phyloP scores from a whole-genome alignment of 1,284 basidiomycete species.

The Papiliotrema flavescens region DNA sequence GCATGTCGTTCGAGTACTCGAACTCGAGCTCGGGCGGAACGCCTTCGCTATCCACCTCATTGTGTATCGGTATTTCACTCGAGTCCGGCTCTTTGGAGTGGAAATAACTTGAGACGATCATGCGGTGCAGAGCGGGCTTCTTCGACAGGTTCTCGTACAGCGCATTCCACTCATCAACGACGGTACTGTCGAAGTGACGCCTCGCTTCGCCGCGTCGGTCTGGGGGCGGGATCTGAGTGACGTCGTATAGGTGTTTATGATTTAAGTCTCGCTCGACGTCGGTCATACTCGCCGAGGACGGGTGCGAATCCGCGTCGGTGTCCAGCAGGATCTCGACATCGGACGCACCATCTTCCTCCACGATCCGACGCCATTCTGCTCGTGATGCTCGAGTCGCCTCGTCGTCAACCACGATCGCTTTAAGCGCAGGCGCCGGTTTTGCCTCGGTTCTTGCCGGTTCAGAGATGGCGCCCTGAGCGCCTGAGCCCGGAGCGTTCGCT shows the following conservation, averaged over 20 bases:
- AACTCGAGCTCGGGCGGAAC: conserved; percentile 51
- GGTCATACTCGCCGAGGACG: not conserved
- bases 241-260: not conserved
- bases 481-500: no score
- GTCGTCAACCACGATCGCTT: no score
- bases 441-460: no score
- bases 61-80: conserved; percentile 62
- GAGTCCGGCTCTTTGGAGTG: conserved; percentile 62
- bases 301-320: not conserved
- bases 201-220: conserved; percentile 19
- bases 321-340: not conserved
- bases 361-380: not conserved
- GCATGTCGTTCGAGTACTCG: conserved; percentile 54
- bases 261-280: not conserved
- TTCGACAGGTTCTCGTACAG: conserved; percentile 7
- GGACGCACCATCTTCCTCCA: conserved; percentile 1
- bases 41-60: conserved; percentile 63
- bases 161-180: conserved; percentile 25
- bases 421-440: no score
- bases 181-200: conserved; percentile 13
- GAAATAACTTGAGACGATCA: conserved; percentile 59
- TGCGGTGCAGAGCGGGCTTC: conserved; percentile 36
- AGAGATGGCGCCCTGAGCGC: no score
- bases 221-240: conserved; percentile 15
- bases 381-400: not conserved